Conservation (phyloP, 2,329 filamentous ascomycete genomes). For the Claviceps cyperi region DNA sequence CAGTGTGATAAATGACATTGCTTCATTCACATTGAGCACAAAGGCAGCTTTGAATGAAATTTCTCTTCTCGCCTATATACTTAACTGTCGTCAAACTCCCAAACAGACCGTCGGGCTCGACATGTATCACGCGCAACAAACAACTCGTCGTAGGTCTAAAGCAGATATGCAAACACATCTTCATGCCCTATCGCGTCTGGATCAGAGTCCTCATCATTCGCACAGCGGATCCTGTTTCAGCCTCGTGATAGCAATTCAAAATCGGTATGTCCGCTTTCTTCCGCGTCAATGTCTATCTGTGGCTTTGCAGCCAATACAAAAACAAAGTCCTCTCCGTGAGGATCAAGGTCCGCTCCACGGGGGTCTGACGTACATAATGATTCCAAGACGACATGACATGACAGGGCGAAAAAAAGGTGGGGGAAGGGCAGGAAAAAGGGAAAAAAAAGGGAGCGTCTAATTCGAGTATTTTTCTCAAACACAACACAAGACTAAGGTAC, state of each 20-base stretch:
- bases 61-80: too few species aligned
- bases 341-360: not conserved
- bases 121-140: not conserved
- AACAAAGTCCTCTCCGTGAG: constrained; percentile 1
- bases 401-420: too few species aligned
- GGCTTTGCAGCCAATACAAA: constrained; percentile 6
- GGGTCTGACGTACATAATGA: not conserved
- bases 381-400: not conserved
- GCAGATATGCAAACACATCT: too few species aligned
- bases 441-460: constrained; percentile 2
- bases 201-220: not conserved
- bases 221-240: not conserved
- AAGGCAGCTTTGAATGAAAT: too few species aligned
- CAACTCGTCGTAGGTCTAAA: not conserved
- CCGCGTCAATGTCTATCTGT: constrained; percentile 2
- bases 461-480: constrained; percentile 1
- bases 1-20: too few species aligned
- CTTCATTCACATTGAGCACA: too few species aligned
- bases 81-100: too few species aligned
- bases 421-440: not conserved
- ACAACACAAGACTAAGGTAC: constrained; percentile 6
- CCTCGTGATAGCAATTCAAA: not conserved
- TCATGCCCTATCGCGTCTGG: not conserved
- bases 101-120: too few species aligned
- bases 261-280: not conserved